Percentiles rank a stretch among this genome's conserved stretches.
phyloP scores from a whole-genome alignment of 805 yeast genomes.

The Suhomyces faveliae region DNA sequence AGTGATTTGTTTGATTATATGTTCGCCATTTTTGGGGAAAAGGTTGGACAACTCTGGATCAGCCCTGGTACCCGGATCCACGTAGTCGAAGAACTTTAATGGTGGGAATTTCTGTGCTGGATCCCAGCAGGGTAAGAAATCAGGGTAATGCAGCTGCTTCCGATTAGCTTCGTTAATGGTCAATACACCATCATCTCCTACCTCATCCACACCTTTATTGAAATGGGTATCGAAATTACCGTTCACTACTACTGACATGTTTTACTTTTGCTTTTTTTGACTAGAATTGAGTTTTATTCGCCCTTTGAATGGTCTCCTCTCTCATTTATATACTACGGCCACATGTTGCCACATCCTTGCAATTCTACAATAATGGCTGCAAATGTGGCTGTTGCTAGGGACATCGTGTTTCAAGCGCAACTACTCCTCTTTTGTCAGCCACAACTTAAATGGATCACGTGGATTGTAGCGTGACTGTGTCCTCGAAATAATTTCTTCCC shows the following conservation, averaged over 20 bases:
- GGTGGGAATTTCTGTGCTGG: conserved; percentile 30
- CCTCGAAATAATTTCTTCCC: neutral
- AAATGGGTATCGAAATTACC: conserved; percentile 48
- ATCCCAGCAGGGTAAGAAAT: conserved; percentile 36
- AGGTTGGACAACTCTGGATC: conserved; percentile 20
- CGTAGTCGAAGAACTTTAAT: conserved; percentile 24
- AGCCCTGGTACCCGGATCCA: conserved; percentile 30
- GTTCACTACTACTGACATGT: conserved; percentile 1
- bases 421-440: neutral
- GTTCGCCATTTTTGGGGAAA: conserved; percentile 16
- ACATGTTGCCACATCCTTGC: neutral
- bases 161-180: conserved; percentile 26
- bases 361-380: neutral
- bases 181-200: conserved; percentile 24
- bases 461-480: neutral
- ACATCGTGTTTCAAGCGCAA: too few species aligned
- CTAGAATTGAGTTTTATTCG: neutral
- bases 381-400: conserved; percentile 3
- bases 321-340: neutral
- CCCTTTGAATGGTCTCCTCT: neutral
- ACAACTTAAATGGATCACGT: neutral
- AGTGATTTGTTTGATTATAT: conserved; percentile 20
- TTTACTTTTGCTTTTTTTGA: neutral
- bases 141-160: conserved; percentile 23
- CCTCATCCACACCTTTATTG: conserved; percentile 48